These are phyloP conservation scores for Scleroderma bovista DNA, from an alignment of 768 basidiomycete species.

Conservation along the genomic window DNA sequence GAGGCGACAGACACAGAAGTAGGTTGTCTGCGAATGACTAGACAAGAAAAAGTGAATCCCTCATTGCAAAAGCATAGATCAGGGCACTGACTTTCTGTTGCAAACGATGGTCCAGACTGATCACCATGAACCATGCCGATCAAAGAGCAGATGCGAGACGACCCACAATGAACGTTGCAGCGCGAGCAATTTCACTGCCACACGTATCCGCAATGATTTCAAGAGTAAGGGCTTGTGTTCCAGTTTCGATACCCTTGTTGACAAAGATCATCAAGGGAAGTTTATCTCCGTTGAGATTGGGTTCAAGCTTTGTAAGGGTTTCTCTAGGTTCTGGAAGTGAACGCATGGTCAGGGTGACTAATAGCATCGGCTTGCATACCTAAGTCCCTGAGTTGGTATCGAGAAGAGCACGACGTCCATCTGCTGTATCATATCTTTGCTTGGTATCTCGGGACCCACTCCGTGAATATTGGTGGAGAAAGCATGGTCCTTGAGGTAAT, in stretches of 20 bases:
- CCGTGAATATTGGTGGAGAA: conserved; percentile 70
- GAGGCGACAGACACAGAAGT: conserved; percentile 88
- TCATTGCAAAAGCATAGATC: neutral
- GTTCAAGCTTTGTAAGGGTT: conserved; percentile 50
- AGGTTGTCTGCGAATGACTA: conserved; percentile 78
- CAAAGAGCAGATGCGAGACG: conserved; percentile 2
- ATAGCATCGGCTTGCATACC: conserved; percentile 38
- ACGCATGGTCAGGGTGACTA: neutral
- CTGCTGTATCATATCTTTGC: conserved; percentile 48
- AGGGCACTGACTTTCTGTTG: conserved; percentile 64
- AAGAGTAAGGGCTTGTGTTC: conserved; percentile 72
- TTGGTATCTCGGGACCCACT: conserved; percentile 72
- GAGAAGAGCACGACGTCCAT: conserved; percentile 85
- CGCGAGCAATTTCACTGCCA: conserved; percentile 65
- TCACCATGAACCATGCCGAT: conserved; percentile 6
- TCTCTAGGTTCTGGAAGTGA: conserved; percentile 37
- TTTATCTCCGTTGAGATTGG: conserved; percentile 45
- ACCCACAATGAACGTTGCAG: conserved; percentile 77
- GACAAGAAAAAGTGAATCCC: conserved; percentile 11
- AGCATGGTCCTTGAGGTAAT: conserved; percentile 67
- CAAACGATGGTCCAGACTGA: conserved; percentile 89
- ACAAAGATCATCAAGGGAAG: conserved; percentile 81
- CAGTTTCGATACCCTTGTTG: conserved; percentile 86
- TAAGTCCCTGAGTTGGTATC: conserved; percentile 79
- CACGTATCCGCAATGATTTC: conserved; percentile 88